These are phyloP conservation scores for Grosmannia huntii DNA, from an alignment of 2,329 filamentous ascomycete species.

Conservation along the genomic window DNA sequence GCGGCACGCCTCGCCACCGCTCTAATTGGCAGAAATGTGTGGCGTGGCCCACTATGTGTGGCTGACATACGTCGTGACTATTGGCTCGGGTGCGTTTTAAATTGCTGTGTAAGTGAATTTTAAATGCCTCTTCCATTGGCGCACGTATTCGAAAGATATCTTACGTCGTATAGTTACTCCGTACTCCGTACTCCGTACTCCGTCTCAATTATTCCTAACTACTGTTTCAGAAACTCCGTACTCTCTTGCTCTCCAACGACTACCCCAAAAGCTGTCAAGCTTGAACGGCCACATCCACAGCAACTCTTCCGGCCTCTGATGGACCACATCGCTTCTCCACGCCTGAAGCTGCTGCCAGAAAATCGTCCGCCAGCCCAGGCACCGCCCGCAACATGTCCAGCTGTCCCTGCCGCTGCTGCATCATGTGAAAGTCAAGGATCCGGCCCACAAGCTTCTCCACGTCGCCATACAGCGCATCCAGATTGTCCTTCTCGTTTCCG, in stretches of 20 bases:
- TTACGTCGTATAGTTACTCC: too few relatives aligned
- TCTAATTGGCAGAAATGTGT: not conserved
- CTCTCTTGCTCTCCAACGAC: too few relatives aligned
- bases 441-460: constrained; percentile 40
- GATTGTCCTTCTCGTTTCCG: constrained; percentile 23
- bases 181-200: too few relatives aligned
- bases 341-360: not conserved
- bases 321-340: not conserved
- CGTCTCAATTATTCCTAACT: too few relatives aligned
- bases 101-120: too few relatives aligned
- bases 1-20: constrained; percentile 1
- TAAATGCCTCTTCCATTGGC: too few relatives aligned
- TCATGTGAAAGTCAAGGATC: constrained; percentile 34
- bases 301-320: too few relatives aligned
- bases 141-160: too few relatives aligned
- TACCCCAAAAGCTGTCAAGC: too few relatives aligned
- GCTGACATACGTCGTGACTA: not conserved
- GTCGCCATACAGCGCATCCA: constrained; percentile 33
- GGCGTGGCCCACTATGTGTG: not conserved
- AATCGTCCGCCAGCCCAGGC: not conserved
- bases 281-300: too few relatives aligned
- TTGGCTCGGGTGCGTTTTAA: too few relatives aligned
- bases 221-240: too few relatives aligned
- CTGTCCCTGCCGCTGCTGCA: constrained; percentile 9
- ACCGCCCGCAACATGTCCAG: constrained; percentile 1